Conservation (phyloP, 768 basidiomycete genomes). For the Russula foetens region DNA sequence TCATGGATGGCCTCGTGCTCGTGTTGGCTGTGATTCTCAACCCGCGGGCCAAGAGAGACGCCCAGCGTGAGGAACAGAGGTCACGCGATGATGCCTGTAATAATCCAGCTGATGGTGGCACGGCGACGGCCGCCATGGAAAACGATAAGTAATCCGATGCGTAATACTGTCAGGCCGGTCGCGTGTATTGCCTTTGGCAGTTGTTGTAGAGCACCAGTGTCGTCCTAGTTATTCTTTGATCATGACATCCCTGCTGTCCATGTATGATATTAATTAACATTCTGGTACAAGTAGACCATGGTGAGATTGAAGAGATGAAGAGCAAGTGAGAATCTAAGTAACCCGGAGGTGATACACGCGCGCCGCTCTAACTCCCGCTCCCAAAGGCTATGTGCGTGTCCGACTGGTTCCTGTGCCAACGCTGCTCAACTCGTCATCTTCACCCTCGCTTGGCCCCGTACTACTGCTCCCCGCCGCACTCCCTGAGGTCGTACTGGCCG, state of each 20-base stretch:
- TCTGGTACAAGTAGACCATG: constrained; percentile 7
- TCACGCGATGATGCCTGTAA: not conserved
- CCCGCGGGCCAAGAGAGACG: constrained; percentile 37
- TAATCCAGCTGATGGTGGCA: not conserved
- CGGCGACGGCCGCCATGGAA: not conserved
- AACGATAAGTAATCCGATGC: not conserved
- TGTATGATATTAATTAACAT: not conserved
- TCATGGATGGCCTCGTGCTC: constrained; percentile 55
- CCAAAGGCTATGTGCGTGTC: not conserved
- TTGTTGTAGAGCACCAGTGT: not conserved
- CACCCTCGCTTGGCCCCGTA: constrained; percentile 34
- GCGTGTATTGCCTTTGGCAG: not conserved
- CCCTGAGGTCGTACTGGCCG: constrained; percentile 12
- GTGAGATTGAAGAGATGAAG: not conserved
- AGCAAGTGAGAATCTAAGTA: constrained; percentile 9
- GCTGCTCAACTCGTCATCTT: constrained; percentile 27
- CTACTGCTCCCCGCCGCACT: constrained; percentile 24
- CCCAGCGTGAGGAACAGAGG: not conserved
- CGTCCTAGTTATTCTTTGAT: not conserved
- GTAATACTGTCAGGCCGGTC: too few species aligned
- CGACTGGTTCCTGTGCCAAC: constrained; percentile 4
- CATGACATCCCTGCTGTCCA: not conserved
- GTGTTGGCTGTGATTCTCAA: constrained; percentile 59
- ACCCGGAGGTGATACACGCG: not conserved
- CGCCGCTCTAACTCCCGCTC: not conserved